Conservation (phyloP, 2,329 filamentous ascomycete species). For the Seiridium cupressi region DNA sequence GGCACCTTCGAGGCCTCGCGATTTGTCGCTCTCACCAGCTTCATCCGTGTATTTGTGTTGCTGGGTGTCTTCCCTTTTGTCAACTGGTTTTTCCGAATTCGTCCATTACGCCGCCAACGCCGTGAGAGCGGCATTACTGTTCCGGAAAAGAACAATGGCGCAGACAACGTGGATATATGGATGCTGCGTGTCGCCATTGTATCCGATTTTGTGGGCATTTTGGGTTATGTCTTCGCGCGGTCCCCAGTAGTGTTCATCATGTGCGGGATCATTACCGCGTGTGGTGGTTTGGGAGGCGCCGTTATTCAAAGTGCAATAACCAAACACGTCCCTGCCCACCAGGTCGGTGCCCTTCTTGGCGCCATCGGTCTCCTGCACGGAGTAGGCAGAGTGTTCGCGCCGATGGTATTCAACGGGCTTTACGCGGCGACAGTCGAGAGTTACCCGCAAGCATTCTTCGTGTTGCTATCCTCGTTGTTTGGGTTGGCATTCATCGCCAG, state of each 20-base stretch:
- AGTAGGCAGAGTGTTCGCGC: constrained; percentile 73
- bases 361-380: constrained; percentile 85
- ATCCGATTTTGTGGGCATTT: constrained; percentile 73
- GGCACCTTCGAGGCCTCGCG: constrained; percentile 74
- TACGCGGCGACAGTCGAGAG: constrained; percentile 78
- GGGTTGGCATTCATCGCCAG: constrained; percentile 62
- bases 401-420: constrained; percentile 80
- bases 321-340: constrained; percentile 83
- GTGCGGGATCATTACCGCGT: constrained; percentile 69
- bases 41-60: constrained; percentile 72
- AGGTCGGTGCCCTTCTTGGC: constrained; percentile 83
- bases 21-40: constrained; percentile 79
- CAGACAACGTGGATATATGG: constrained; percentile 74
- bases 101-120: constrained; percentile 44
- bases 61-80: constrained; percentile 73
- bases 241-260: constrained; percentile 64
- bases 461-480: constrained; percentile 69
- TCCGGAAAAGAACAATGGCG: constrained; percentile 60
- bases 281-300: constrained; percentile 83
- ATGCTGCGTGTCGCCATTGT: constrained; percentile 73
- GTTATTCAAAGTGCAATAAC: constrained; percentile 82
- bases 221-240: constrained; percentile 70
- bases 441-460: constrained; percentile 81
- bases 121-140: constrained; percentile 33
- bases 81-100: constrained; percentile 69